Evolutionary conservation across 2,329 filamentous ascomycete genomes (phyloP).

Genomic region (Aspergillus neotritici): DNA sequence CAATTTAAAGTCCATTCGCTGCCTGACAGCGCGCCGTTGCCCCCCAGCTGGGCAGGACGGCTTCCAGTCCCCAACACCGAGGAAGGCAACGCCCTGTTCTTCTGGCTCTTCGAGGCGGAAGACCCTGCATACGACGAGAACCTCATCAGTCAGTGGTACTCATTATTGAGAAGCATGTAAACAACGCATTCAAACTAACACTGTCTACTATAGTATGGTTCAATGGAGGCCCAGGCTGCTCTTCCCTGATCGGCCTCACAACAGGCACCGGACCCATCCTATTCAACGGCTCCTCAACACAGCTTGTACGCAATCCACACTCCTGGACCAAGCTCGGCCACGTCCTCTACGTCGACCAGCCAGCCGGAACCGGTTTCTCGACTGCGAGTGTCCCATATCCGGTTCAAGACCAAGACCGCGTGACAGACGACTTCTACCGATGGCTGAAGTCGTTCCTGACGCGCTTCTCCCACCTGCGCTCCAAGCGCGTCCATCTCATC

Average conservation of each 20-base stretch:
- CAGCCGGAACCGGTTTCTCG: slow-evolving; percentile 33
- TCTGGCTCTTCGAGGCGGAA: slow-evolving; percentile 34
- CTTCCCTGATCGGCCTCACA: slow-evolving; percentile 27
- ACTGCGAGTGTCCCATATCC: slow-evolving; percentile 27
- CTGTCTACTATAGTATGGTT: slow-evolving; percentile 25
- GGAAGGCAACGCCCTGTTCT: slow-evolving; percentile 31
- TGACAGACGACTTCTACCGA: slow-evolving; percentile 26
- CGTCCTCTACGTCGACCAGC: slow-evolving; percentile 35
- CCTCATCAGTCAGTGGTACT: slow-evolving; percentile 26
- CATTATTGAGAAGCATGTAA: too few relatives aligned
- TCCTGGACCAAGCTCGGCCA: slow-evolving; percentile 31
- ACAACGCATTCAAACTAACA: too few relatives aligned
- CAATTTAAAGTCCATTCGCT: slow-evolving; percentile 26
- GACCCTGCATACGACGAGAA: slow-evolving; percentile 26
- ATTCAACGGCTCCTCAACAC: slow-evolving; percentile 17
- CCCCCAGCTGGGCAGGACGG: slow-evolving; percentile 32
- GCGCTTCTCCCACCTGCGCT: slow-evolving; percentile 27
- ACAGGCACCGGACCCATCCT: slow-evolving; percentile 12
- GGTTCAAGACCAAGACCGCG: slow-evolving; percentile 21
- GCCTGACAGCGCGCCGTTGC: slow-evolving; percentile 24
- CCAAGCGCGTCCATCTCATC: slow-evolving; percentile 31
- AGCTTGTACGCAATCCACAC: slow-evolving; percentile 19
- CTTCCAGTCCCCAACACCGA: slow-evolving; percentile 25
- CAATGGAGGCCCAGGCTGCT: slow-evolving; percentile 34
- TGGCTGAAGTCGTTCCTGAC: slow-evolving; percentile 30